A percentile compares a stretch with the other conserved stretches of the same genome.
Conservation (phyloP, 2,329 filamentous ascomycete genomes). For the Penicillium sp. region DNA sequence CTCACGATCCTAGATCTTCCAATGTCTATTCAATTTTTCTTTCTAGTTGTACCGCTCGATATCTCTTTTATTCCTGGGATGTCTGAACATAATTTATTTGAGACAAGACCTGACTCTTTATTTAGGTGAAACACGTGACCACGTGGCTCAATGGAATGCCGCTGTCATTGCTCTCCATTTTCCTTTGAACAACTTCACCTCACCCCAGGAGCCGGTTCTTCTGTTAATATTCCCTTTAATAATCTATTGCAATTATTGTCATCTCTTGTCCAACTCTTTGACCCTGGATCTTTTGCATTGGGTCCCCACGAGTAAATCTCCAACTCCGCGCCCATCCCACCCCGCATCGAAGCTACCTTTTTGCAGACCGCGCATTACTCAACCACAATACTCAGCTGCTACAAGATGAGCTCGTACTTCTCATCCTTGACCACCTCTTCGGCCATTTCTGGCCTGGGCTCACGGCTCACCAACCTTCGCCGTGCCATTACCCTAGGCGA, state of each 20-base stretch:
- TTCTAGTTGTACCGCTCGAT: background rate
- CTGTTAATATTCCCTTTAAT: slow-evolving; percentile 9
- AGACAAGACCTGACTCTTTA: background rate
- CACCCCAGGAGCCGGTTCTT: slow-evolving; percentile 23
- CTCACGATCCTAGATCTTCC: slow-evolving; percentile 14
- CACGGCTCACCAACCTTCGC: slow-evolving; percentile 58
- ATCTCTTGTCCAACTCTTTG: background rate
- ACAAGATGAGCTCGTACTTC: slow-evolving; percentile 76
- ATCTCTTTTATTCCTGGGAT: background rate
- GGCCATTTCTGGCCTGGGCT: slow-evolving; percentile 51
- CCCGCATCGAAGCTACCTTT: slow-evolving; percentile 19
- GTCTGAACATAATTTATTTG: background rate
- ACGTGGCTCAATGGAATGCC: slow-evolving; percentile 12
- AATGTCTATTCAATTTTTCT: slow-evolving; percentile 1
- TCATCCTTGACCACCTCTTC: slow-evolving; percentile 57
- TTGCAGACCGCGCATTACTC: slow-evolving; percentile 5
- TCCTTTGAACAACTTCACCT: background rate
- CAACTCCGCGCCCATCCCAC: slow-evolving; percentile 20
- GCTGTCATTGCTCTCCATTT: slow-evolving; percentile 7
- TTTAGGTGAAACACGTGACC: slow-evolving; percentile 12
- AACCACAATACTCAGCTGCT: background rate
- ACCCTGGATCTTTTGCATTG: background rate
- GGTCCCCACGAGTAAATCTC: slow-evolving; percentile 15
- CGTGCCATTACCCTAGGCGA: slow-evolving; percentile 45
- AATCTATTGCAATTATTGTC: background rate